Evolutionary conservation across 768 basidiomycete genomes (phyloP).

Genomic region (Pseudohyphozyma bogoriensis): DNA sequence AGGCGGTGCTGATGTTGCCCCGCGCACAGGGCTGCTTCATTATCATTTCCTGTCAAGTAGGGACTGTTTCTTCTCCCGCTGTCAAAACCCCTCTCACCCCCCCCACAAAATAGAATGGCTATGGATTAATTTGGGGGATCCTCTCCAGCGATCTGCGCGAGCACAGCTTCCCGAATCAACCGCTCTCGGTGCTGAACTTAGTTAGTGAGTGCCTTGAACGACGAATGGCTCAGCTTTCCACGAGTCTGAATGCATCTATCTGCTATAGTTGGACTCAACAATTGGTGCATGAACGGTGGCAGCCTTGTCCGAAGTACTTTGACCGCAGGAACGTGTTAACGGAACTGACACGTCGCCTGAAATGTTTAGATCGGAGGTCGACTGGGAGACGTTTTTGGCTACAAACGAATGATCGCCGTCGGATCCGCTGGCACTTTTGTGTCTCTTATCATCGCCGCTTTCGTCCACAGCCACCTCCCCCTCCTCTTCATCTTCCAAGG

Average conservation of each 20-base stretch:
- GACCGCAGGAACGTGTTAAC: no score
- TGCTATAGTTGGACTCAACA: not conserved
- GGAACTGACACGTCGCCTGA: not conserved
- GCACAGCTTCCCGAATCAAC: no score
- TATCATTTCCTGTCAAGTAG: not conserved
- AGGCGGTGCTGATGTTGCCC: not conserved
- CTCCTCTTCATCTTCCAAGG: constrained; percentile 22
- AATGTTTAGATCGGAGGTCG: not conserved
- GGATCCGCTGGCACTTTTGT: not conserved
- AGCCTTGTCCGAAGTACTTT: not conserved
- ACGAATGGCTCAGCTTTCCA: no score
- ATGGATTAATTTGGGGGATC: not conserved
- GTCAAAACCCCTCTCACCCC: not conserved
- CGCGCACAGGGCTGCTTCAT: not conserved
- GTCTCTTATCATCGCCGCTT: constrained; percentile 1
- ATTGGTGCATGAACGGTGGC: not conserved
- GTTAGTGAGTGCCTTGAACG: not conserved
- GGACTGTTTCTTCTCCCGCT: not conserved
- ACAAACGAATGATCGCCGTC: not conserved
- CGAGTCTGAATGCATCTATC: no score
- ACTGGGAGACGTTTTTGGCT: not conserved
- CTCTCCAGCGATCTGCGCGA: no score
- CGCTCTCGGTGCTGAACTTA: not conserved
- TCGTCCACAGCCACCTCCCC: constrained; percentile 10
- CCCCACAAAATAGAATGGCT: not conserved